A percentile compares a stretch with the other conserved stretches of the same genome.
Conservation (phyloP, 139 green algal species). For the Coelastrella sp. region DNA sequence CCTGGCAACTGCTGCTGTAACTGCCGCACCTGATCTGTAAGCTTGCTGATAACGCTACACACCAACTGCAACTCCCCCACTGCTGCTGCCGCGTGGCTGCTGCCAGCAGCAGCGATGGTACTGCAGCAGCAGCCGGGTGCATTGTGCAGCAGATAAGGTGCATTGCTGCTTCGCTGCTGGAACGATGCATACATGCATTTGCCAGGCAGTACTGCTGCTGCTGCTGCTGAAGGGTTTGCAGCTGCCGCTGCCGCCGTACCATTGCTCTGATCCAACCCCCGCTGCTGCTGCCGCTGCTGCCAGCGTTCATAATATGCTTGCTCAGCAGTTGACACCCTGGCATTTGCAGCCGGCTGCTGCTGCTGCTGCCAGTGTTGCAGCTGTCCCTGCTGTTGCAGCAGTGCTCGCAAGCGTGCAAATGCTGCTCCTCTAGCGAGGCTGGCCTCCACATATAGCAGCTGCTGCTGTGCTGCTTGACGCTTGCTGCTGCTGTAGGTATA, state of each 20-base stretch:
- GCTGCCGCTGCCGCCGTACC: too few relatives aligned
- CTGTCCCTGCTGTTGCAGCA: conserved; percentile 41
- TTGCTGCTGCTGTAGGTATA: conserved; percentile 31
- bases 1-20: conserved; percentile 11
- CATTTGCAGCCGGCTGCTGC: neutral
- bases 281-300: conserved; percentile 33
- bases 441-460: conserved; percentile 32
- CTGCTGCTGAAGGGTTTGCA: neutral
- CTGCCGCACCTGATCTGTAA: conserved; percentile 7
- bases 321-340: neutral
- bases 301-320: conserved; percentile 27
- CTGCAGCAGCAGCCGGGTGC: conserved; percentile 11
- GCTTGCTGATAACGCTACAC: neutral
- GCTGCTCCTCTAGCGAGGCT: conserved; percentile 28
- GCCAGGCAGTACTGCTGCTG: neutral
- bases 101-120: neutral
- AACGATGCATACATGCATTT: conserved; percentile 5
- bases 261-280: too few relatives aligned
- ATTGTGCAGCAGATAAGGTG: conserved; percentile 6
- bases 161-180: neutral
- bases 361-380: conserved; percentile 46
- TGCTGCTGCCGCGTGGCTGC: neutral
- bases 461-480: conserved; percentile 15
- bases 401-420: conserved; percentile 4
- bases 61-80: neutral